These are phyloP conservation scores for Schizophyllum commune DNA, from an alignment of 1,284 basidiomycete genomes.

Conservation along the genomic window DNA sequence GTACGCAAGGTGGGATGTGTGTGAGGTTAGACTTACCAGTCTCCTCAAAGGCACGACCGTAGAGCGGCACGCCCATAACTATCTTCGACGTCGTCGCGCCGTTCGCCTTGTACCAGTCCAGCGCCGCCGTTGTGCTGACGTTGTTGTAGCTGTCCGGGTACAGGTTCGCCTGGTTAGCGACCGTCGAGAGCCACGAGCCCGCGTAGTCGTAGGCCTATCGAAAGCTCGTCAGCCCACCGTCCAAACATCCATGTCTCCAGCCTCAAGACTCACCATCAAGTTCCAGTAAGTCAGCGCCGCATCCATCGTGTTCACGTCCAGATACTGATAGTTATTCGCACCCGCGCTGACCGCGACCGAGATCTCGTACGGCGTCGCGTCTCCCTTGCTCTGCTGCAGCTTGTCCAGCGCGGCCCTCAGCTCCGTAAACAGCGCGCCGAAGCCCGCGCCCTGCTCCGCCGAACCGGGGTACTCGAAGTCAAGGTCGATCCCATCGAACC, in stretches of 20 bases:
- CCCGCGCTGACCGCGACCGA: slow-evolving; percentile 65
- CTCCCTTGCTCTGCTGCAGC: slow-evolving; percentile 48
- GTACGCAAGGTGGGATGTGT: too few species aligned
- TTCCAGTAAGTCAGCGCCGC: slow-evolving; percentile 58
- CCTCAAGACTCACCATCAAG: too few species aligned
- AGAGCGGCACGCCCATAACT: slow-evolving; percentile 77
- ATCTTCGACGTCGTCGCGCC: slow-evolving; percentile 75
- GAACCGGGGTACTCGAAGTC: slow-evolving; percentile 30
- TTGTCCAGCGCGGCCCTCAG: slow-evolving; percentile 49
- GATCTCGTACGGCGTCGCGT: slow-evolving; percentile 49
- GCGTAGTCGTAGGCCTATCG: slow-evolving; percentile 71
- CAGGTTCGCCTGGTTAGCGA: slow-evolving; percentile 80
- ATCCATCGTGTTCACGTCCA: slow-evolving; percentile 35
- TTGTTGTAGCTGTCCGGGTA: slow-evolving; percentile 57
- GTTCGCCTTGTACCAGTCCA: slow-evolving; percentile 55
- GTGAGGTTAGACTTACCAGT: slow-evolving; percentile 73
- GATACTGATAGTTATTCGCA: slow-evolving; percentile 53
- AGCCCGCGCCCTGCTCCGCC: slow-evolving; percentile 45
- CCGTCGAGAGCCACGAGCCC: slow-evolving; percentile 57
- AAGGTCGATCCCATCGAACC: slow-evolving; percentile 71
- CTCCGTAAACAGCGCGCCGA: slow-evolving; percentile 50
- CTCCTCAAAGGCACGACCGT: slow-evolving; percentile 79
- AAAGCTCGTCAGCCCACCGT: too few species aligned
- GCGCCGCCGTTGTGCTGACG: slow-evolving; percentile 65
- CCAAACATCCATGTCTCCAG: too few species aligned